Evolutionary conservation across 2,329 filamentous ascomycete species (phyloP).

Genomic region (Akanthomyces lecanii): DNA sequence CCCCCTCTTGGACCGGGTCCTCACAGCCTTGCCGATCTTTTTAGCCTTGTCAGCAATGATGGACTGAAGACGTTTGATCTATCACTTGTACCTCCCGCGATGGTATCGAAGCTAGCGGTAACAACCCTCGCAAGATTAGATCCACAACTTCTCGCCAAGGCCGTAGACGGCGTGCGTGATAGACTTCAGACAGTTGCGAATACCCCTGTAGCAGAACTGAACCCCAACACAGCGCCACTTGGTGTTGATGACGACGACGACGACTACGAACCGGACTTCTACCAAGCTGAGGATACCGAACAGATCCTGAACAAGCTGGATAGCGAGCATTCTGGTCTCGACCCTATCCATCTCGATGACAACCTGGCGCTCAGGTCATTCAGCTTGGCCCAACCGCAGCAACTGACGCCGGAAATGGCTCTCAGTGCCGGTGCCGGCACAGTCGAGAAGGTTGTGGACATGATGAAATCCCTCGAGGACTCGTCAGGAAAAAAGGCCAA

Average conservation of each 20-base stretch:
- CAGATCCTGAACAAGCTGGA: constrained; percentile 76
- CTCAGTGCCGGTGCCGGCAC: constrained; percentile 71
- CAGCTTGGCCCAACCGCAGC: constrained; percentile 71
- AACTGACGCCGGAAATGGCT: constrained; percentile 66
- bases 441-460: constrained; percentile 71
- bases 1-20: constrained; percentile 71
- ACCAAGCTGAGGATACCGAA: constrained; percentile 70
- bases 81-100: constrained; percentile 66
- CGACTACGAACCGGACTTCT: constrained; percentile 87
- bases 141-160: constrained; percentile 62
- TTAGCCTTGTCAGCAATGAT: constrained; percentile 71
- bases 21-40: constrained; percentile 77
- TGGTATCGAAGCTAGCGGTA: constrained; percentile 78
- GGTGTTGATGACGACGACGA: constrained; percentile 74
- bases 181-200: constrained; percentile 45
- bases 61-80: constrained; percentile 79
- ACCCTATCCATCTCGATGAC: constrained; percentile 29
- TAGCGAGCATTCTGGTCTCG: constrained; percentile 53
- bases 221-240: constrained; percentile 56
- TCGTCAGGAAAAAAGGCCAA: constrained; percentile 56
- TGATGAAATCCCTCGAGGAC: constrained; percentile 70
- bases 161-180: constrained; percentile 60
- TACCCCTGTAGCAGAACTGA: constrained; percentile 43
- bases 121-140: constrained; percentile 72
- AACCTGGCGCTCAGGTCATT: constrained; percentile 71